phyloP scores from a whole-genome alignment of 768 basidiomycete genomes.

The Macrolepiota fuliginosa region DNA sequence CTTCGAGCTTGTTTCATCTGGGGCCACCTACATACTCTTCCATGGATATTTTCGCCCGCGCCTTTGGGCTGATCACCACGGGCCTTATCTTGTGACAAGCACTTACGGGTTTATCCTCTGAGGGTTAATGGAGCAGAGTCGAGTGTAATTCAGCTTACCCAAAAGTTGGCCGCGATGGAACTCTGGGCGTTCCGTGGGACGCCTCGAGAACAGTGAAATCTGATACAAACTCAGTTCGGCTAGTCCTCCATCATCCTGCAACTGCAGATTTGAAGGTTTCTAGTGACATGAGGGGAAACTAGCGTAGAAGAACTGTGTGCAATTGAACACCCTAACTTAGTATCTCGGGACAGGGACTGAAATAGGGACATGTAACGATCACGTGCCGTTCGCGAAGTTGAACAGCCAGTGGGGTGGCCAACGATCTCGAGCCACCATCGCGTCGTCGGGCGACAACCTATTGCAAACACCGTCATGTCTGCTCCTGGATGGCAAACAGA shows the following conservation, averaged over 20 bases:
- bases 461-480: slow-evolving; percentile 11
- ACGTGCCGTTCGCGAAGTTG: neutral
- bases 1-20: neutral
- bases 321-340: too few species aligned
- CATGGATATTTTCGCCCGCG: neutral
- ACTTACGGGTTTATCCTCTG: too few species aligned
- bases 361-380: neutral
- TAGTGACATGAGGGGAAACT: too few species aligned
- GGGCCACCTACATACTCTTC: neutral
- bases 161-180: too few species aligned
- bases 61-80: neutral
- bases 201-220: too few species aligned
- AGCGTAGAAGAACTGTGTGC: too few species aligned
- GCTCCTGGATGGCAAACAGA: slow-evolving; percentile 83
- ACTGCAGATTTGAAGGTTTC: too few species aligned
- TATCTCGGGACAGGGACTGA: neutral
- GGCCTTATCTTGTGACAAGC: neutral
- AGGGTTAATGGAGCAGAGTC: too few species aligned
- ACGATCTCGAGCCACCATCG: slow-evolving; percentile 1
- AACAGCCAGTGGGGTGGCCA: neutral
- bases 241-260: too few species aligned
- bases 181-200: too few species aligned
- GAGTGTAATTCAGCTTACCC: too few species aligned
- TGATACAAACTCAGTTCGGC: too few species aligned
- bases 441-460: slow-evolving; percentile 20